These are phyloP conservation scores for Populus tremula DNA, from an alignment of 345 rosid species.

Conservation along the genomic window DNA sequence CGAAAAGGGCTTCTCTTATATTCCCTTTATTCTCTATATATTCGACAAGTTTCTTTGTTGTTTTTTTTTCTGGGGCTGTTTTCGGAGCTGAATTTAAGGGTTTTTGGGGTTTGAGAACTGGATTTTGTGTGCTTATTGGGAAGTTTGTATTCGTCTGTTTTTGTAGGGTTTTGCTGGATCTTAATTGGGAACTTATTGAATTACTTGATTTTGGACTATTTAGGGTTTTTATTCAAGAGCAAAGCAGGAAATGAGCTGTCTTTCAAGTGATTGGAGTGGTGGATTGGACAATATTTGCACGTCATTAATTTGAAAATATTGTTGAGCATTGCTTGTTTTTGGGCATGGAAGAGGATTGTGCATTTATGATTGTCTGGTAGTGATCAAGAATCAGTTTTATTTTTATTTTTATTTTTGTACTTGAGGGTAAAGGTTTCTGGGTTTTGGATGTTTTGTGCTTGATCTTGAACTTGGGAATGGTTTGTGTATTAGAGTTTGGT, in stretches of 20 bases:
- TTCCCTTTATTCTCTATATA: conserved; percentile 6
- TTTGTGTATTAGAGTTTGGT: conserved; percentile 24
- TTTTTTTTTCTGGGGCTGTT: neutral
- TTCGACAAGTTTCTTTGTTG: conserved; percentile 1
- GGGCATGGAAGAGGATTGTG: conserved; percentile 50
- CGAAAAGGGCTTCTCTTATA: conserved; percentile 1
- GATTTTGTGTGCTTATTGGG: conserved; percentile 22
- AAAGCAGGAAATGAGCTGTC: conserved; percentile 16
- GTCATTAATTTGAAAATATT: conserved; percentile 14
- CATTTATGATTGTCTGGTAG: conserved; percentile 18
- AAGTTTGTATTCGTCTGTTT: conserved; percentile 13
- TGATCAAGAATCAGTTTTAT: conserved; percentile 13
- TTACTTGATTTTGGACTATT: conserved; percentile 19
- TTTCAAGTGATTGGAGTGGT: conserved; percentile 19
- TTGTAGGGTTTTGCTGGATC: conserved; percentile 41
- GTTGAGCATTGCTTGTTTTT: conserved; percentile 22
- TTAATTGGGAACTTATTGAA: conserved; percentile 20
- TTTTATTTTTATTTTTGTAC: neutral
- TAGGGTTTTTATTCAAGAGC: conserved; percentile 28
- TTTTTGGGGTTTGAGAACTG: conserved; percentile 15
- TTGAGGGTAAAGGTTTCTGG: conserved; percentile 15
- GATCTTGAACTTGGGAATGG: conserved; percentile 30
- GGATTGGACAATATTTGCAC: conserved; percentile 13
- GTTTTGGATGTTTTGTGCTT: conserved; percentile 15
- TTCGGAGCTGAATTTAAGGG: conserved; percentile 5